Base-by-base conservation (phyloP, 2,329 filamentous ascomycete species). In the Ceratocystis destructans region DNA sequence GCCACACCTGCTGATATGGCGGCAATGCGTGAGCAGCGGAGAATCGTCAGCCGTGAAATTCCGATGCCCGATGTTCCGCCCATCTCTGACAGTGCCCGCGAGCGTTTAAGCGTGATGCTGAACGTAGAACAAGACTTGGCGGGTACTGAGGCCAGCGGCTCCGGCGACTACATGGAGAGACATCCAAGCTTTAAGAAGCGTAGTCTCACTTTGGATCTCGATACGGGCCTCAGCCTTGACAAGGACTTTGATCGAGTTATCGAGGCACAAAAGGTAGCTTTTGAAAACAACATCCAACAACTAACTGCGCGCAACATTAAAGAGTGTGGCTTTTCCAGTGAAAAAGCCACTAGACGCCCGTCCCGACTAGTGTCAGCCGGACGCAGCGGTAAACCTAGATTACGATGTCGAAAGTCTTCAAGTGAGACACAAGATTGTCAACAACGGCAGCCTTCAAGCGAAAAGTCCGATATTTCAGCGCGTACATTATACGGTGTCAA, bases 201-300 rank as follows among this genome's bases (percentile, higher is more conserved):
- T 62, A 92, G 94, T 72, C 82, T 96, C 69, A 90, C 90, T 6
- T 78, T 95, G 70, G 85, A 89, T 72, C 86, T 91, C 69, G 90
- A 93, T 72, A 82, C 94, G 66, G 89, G 89, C 69, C 86, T 96
- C 69, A 93, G 90, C 70, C 83, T 97, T 59, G 90, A 96, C 72
- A 84, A 89, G 72, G 94, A 96, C 74, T 96, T 97, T 76, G 91
- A 97, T 72, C 85, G 93, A 68, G 89, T 97, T 66, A 95, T 97
- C 72, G 91, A 96, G 78, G 83, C 87, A 74, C 92, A 96, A 88
- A 97, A 97, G 91, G 92, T 96, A 82, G 79, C 80, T 78, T 83
- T 82, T 71, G 70, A 75, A 71, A 72, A 72, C 68, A 64, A 31
- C 37, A 17, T 46, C 41, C 64, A 41, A 10, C 64, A 61, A 61